Conservation (phyloP, 306 rosid species). For the Rubus parviflorus region DNA sequence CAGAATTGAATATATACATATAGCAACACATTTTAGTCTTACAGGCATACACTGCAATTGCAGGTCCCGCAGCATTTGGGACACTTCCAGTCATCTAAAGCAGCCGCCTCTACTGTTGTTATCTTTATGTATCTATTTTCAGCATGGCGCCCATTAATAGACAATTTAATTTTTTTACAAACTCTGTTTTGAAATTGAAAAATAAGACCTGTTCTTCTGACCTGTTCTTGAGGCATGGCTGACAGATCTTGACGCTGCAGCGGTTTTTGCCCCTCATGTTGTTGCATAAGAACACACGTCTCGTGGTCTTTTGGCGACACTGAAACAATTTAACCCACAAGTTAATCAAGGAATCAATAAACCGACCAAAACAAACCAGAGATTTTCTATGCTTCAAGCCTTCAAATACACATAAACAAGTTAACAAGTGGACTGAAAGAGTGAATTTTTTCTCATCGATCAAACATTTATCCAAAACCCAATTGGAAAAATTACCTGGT, state of each 20-base stretch:
- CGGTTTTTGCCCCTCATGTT: neutral
- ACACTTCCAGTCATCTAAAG: slow-evolving; percentile 51
- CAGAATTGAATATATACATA: neutral
- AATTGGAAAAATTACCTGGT: neutral
- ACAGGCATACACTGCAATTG: slow-evolving; percentile 74
- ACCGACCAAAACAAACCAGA: neutral
- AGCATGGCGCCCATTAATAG: neutral
- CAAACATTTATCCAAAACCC: neutral
- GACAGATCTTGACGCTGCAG: neutral
- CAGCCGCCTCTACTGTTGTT: neutral
- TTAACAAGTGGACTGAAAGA: too few relatives aligned
- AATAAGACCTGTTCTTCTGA: too few relatives aligned
- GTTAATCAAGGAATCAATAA: neutral
- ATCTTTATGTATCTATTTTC: neutral
- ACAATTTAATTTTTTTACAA: neutral
- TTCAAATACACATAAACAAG: too few relatives aligned
- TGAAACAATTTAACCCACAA: neutral
- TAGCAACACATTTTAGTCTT: slow-evolving; percentile 13
- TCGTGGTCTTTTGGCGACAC: neutral
- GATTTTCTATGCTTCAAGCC: too few relatives aligned
- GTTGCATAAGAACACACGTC: neutral
- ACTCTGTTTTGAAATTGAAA: too few relatives aligned
- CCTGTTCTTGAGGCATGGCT: neutral
- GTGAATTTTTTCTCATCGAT: neutral
- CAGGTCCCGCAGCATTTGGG: slow-evolving; percentile 67